Evolutionary conservation across 2,329 filamentous ascomycete species (phyloP), one percentile per base, ranked within the genome.

Genomic region (Sclerotinia borealis): DNA sequence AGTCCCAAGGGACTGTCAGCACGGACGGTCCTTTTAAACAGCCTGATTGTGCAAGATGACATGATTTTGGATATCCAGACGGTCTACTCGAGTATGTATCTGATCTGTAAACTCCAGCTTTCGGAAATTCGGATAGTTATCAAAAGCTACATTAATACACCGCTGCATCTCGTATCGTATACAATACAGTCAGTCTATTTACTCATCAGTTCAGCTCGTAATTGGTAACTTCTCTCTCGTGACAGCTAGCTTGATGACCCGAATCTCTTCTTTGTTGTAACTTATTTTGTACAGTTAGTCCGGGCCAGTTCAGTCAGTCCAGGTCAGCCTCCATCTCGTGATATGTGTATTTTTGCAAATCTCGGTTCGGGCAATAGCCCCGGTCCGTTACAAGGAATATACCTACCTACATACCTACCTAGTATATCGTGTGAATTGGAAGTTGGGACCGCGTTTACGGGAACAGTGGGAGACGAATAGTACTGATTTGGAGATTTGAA

Each of bases 401-500:
- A n/a, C 19, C 17, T 31, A 15, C 13, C n/a, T 29, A 25, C n/a
- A n/a, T n/a, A n/a, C n/a, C n/a, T n/a, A n/a, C n/a, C n/a, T n/a
- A n/a, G n/a, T n/a, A n/a, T n/a, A 49, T n/a, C 15, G 27, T 45
- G n/a, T 8, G 27, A 45, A 56, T 39, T 56, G 29, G 54, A 45
- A 56, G n/a, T 43, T 43, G 29, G 27, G 54, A n/a, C n/a, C n/a
- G 54, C 19, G 41, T 13, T 34, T 34, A n/a, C n/a, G n/a, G 29
- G 29, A 15, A 34, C 31, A 34, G 48, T 34, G 29, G 48, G 41
- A 22, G 10, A 54, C 36, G n/a, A 29, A 29, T 13, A 37, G 31
- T n/a, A 56, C 52, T n/a, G 39, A 39, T 45, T 27, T 56, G 54
- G 54, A 45, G 54, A 56, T 56, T 15, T 11, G 22, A 56, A 45